Base-by-base conservation (phyloP, 2,329 filamentous ascomycete genomes). In the Diplocarpon mali region DNA sequence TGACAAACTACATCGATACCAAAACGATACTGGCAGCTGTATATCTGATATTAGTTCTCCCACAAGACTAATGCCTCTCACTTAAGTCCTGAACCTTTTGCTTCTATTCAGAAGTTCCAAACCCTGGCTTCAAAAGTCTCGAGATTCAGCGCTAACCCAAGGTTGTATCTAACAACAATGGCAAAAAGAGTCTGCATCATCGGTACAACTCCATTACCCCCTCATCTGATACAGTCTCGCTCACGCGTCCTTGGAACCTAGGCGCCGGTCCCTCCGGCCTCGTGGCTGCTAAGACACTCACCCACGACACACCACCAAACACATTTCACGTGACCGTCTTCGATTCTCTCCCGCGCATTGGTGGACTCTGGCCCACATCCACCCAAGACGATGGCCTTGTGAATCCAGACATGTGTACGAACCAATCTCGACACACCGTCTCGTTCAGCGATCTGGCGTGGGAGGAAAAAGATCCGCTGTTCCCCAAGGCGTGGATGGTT, bases 341-440 rank as follows among this genome's bases (percentile, higher is more conserved):
- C 56, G 86, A 93, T 39, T 66, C 72, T 13, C 72, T 78, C 38
- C 58, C 69, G 29, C 71, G 75, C 32, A 70, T 90, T 13, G 86
- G 85, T 10, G 86, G 86, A 0, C 73, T 92, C n/a, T 93, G 86
- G 86, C 80, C 82, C 3, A 65, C 67, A 1, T 60, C 64, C 11
- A 69, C 67, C 42, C 53, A 64, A 2, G 76, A 79, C 43, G 53
- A 50, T n/a, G 64, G 54, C 1, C 65, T 75, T 32, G 65, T 82
- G 13, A 76, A 83, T 50, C 82, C 81, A 8, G 71, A 83, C 42
- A 83, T 84, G 70, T 69, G 75, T 13, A 76, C 76, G 3, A 93
- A 93, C 60, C 76, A 89, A 56, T 88, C 83, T 64, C 75, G 74
- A 37, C 85, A 87, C 62, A 86, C 84, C 0, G 78, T 92, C 51